Conservation (phyloP, 2,329 filamentous ascomycete genomes). For the Grosmannia huntii region DNA sequence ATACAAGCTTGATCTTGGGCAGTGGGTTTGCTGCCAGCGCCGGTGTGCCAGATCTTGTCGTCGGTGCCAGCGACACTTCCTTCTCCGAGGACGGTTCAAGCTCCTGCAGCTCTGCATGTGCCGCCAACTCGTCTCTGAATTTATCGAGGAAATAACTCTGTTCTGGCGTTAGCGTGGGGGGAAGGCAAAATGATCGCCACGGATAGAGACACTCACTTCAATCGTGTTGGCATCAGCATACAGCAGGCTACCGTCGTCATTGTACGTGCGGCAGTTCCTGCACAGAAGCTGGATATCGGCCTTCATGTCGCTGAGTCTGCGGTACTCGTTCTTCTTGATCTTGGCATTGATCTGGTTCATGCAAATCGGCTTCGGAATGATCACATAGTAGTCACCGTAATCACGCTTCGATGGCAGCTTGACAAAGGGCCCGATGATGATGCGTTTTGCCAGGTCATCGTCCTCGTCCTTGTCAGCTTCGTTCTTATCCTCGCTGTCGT, state of each 20-base stretch:
- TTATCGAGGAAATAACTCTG: conserved; percentile 45
- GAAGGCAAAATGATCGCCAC: background rate
- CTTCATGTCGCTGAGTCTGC: conserved; percentile 64
- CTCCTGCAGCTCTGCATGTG: conserved; percentile 15
- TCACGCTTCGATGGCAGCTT: conserved; percentile 79
- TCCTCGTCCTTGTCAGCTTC: conserved; percentile 35
- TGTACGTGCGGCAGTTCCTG: conserved; percentile 87
- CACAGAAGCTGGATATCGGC: conserved; percentile 76
- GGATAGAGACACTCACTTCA: conserved; percentile 52
- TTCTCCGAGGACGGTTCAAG: conserved; percentile 17
- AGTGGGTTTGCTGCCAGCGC: conserved; percentile 8
- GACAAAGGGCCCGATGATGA: conserved; percentile 89
- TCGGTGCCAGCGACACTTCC: conserved; percentile 28
- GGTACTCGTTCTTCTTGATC: conserved; percentile 94
- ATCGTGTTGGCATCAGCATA: conserved; percentile 89
- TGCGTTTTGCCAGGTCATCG: conserved; percentile 50
- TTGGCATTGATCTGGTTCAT: conserved; percentile 92
- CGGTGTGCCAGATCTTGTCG: conserved; percentile 18
- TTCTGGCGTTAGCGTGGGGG: background rate
- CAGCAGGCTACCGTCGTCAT: conserved; percentile 86
- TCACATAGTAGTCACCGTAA: conserved; percentile 89
- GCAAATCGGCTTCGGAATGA: conserved; percentile 85
- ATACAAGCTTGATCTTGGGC: conserved; percentile 16
- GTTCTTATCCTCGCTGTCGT: conserved; percentile 32
- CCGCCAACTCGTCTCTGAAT: conserved; percentile 26